A percentile compares a stretch with the other conserved stretches of the same genome.
Evolutionary conservation across 2,329 filamentous ascomycete genomes (phyloP).

Genomic region (Exophiala calicioides): DNA sequence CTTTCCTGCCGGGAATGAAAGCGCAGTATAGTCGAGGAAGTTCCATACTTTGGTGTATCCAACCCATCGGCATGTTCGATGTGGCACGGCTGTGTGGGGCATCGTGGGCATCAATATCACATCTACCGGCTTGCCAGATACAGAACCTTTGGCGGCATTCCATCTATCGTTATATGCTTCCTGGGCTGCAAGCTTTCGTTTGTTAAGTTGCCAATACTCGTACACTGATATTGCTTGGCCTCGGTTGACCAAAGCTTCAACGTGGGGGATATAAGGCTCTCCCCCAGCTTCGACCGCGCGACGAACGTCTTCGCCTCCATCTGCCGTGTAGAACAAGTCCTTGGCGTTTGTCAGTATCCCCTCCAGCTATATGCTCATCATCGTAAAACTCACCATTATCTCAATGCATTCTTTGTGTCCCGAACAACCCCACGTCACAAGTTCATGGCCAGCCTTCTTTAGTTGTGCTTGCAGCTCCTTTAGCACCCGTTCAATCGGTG

Average conservation of each 20-base stretch:
- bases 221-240: conserved; percentile 60
- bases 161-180: conserved; percentile 62
- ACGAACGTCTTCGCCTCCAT: conserved; percentile 65
- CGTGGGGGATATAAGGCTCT: conserved; percentile 62
- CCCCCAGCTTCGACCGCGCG: conserved; percentile 56
- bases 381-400: conserved; percentile 40
- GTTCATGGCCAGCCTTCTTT: conserved; percentile 52
- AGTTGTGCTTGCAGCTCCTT: conserved; percentile 37
- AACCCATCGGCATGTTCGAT: conserved; percentile 35
- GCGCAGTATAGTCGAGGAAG: conserved; percentile 61
- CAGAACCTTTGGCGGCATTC: conserved; percentile 48
- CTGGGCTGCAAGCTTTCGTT: conserved; percentile 55
- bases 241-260: conserved; percentile 57
- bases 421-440: conserved; percentile 36
- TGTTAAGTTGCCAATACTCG: conserved; percentile 69
- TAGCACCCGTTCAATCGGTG: conserved; percentile 27
- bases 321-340: conserved; percentile 63
- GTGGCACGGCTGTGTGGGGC: conserved; percentile 50
- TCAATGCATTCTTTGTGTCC: conserved; percentile 25
- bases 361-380: too few species aligned
- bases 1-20: conserved; percentile 53
- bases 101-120: conserved; percentile 60
- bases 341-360: conserved; percentile 5
- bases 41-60: conserved; percentile 67
- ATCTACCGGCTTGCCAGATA: conserved; percentile 54